Evolutionary conservation across 2,329 filamentous ascomycete genomes (phyloP).

Genomic region (Exophiala oligosperma): DNA sequence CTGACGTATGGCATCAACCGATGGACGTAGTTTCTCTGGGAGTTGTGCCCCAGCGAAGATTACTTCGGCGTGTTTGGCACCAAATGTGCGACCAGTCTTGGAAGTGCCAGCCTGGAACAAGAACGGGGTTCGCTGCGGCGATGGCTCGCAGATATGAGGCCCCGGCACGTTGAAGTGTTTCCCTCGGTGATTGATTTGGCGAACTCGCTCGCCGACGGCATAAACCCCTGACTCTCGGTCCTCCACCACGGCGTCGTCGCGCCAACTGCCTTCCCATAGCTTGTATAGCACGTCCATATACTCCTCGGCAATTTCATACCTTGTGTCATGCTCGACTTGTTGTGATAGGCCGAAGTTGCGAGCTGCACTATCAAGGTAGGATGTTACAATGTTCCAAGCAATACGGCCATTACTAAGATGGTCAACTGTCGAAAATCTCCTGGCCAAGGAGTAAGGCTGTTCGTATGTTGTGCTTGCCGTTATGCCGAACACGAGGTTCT

Average conservation of each 20-base stretch:
- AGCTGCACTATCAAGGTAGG: slow-evolving; percentile 49
- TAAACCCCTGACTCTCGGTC: slow-evolving; percentile 62
- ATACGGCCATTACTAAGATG: slow-evolving; percentile 64
- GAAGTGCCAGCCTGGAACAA: slow-evolving; percentile 63
- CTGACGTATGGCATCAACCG: slow-evolving; percentile 52
- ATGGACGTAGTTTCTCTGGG: slow-evolving; percentile 57
- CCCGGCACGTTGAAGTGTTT: slow-evolving; percentile 49
- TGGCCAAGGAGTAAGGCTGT: slow-evolving; percentile 65
- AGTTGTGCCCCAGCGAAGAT: slow-evolving; percentile 61
- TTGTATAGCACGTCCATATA: slow-evolving; percentile 49
- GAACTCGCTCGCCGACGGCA: slow-evolving; percentile 57
- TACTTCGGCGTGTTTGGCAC: slow-evolving; percentile 59
- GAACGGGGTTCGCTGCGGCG: slow-evolving; percentile 58
- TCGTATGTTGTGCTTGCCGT: slow-evolving; percentile 70
- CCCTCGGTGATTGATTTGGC: slow-evolving; percentile 65
- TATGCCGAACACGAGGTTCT: slow-evolving; percentile 60
- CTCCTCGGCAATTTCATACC: slow-evolving; percentile 51
- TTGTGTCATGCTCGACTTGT: slow-evolving; percentile 51
- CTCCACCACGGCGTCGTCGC: slow-evolving; percentile 49
- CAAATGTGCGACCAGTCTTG: slow-evolving; percentile 57
- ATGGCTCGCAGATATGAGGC: slow-evolving; percentile 54
- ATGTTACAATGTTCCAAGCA: slow-evolving; percentile 55
- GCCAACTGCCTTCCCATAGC: slow-evolving; percentile 57
- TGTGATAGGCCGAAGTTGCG: slow-evolving; percentile 48
- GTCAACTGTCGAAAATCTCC: slow-evolving; percentile 66